phyloP scores from a whole-genome alignment of 192 early-diverging fungal genomes.

The Lunasporangiospora selenospora region DNA sequence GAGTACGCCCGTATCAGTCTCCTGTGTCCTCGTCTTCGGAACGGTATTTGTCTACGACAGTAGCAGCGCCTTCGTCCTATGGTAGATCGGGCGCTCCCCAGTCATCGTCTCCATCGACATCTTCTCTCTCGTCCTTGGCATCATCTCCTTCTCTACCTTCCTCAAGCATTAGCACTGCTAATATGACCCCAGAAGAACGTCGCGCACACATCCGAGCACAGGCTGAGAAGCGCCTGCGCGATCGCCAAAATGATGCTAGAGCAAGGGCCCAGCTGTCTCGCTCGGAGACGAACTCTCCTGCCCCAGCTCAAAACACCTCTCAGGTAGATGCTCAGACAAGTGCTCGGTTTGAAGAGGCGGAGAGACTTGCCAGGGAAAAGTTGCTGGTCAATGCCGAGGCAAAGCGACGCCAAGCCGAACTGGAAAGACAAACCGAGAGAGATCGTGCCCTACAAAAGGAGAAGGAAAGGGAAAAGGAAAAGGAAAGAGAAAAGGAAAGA shows the following conservation, averaged over 20 bases:
- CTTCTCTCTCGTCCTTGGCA: background rate
- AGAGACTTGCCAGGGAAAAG: conserved; percentile 45
- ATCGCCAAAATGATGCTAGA: conserved; percentile 49
- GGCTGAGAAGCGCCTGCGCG: conserved; percentile 55
- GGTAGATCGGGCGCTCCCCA: background rate
- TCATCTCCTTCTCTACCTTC: conserved; percentile 17
- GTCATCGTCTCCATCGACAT: conserved; percentile 5
- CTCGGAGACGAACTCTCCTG: conserved; percentile 10
- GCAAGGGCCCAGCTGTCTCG: conserved; percentile 16
- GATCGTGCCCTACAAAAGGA: conserved; percentile 22
- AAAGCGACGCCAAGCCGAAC: conserved; percentile 47
- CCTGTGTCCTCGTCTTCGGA: background rate
- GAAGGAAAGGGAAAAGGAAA: conserved; percentile 3
- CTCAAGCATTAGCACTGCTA: conserved; percentile 18
- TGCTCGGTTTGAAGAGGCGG: conserved; percentile 55
- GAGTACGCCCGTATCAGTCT: too few relatives aligned
- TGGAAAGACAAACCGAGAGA: conserved; percentile 42
- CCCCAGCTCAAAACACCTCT: conserved; percentile 28
- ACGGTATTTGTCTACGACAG: background rate
- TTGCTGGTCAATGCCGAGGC: conserved; percentile 49
- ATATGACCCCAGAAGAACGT: conserved; percentile 55
- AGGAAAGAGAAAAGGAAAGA: conserved; percentile 2
- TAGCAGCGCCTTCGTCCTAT: background rate
- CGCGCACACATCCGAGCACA: conserved; percentile 57
- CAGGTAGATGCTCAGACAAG: conserved; percentile 48